Base-by-base conservation (phyloP, 2,329 filamentous ascomycete genomes). In the Nemania sp. region DNA sequence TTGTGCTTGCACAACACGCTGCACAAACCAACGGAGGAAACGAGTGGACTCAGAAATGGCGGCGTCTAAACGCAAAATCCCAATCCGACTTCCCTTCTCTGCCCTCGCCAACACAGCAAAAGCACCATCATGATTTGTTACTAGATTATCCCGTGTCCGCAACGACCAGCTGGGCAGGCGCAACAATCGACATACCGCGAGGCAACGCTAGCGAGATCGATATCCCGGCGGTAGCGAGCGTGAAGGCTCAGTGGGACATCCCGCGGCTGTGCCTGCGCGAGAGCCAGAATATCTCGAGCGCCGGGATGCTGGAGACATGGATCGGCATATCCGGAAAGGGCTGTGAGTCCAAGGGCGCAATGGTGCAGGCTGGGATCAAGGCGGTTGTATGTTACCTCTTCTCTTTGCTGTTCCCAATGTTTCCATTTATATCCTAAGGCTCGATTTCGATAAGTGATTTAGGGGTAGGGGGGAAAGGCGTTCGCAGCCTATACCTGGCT, bases 111-210 rank as follows among this genome's bases (percentile, higher is more conserved):
- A 27, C 47, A 29, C 29, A 22, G n/a, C 13, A 6, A 18, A 3
- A 41, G 3, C 29, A 6, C 7, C 27, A 20, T 29, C 5, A 41
- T 52, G 15, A 8, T 10, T 18, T 49, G 35, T 18, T 26, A 47
- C 38, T 20, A n/a, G 55, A 58, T 51, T 45, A 45, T 20, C 41
- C 41, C 24, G 47, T 56, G 15, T 41, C 15, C 27, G 51, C 61
- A 1, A 57, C 43, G 5, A 32, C 24, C 22, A 59, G 3, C 35
- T 53, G 38, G 55, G 26, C 47, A n/a, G 62, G 65, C 27, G 60
- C 47, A 32, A 64, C 47, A 22, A 62, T 62, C 20, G 58, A 53
- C 32, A 53, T 62, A 20, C 43, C 52, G 24, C 47, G 15, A 4
- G 32, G 8, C 4, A 58, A 24, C 18, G 10, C n/a, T 20, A 56